Base-by-base conservation (phyloP, 352 stramenopile species). In the Phytopythium oedochilum region DNA sequence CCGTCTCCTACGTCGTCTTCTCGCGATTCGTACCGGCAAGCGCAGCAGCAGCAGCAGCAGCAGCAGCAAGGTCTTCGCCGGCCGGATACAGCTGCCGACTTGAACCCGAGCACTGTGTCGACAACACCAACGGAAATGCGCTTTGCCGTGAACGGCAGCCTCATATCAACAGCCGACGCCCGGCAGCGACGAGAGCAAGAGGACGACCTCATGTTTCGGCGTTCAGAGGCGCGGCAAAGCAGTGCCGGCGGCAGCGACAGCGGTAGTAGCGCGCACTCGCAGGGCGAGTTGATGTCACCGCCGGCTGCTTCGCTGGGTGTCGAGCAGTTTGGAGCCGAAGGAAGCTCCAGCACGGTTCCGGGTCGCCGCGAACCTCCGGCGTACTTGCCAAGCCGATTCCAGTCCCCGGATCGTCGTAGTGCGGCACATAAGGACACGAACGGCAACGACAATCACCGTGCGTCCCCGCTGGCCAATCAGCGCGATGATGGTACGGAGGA, bases 131-230 rank as follows among this genome's bases (percentile, higher is more conserved):
- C 53, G 1, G 53, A 64, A 9, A 55, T 63, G 36, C 54, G 48
- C 17, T 72, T 71, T 60, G 35, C 44, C 49, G 23, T 55, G 8
- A 69, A 53, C 12, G 36, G 32, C 14, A 64, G 45, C 38, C 36
- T 70, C 5, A 36, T 63, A 14, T 70, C 60, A 26, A 53, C 31
- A 6, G 36, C 29, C 26, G 48, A 50, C 12, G 57, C 57, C 20
- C 49, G 34, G 11, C 23, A 26, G 8, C 49, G 35, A 25, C 46
- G 67, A 15, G 61, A 34, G 25, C 15, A 39, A 23, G 53, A 42
- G 3, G 55, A 70, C 31, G 48, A 69, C 3, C 36, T 74, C 5
- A 38, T 39, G 0, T 65, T 34, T 18, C 34, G 49, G 22, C 35
- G 49, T 11, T 35, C 49, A 2, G 49, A 55, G 17, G 8, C 36